Percentiles rank a stretch among this genome's conserved stretches.
phyloP scores from a whole-genome alignment of 73 alveolate genomes.

The Diophrys appendiculata region DNA sequence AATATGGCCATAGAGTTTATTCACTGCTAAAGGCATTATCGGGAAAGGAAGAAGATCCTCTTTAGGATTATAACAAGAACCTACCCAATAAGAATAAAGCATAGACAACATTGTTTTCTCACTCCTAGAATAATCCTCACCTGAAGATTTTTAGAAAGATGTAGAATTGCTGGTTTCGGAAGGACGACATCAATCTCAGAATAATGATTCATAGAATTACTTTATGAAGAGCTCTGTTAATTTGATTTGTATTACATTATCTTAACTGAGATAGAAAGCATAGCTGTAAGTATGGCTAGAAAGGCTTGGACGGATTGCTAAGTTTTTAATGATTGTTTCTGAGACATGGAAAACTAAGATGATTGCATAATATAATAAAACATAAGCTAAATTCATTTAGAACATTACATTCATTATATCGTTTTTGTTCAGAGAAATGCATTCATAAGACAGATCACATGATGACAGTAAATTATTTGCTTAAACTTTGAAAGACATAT shows the following conservation, averaged over 20 bases:
- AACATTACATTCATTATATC: conserved; percentile 45
- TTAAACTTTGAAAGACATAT: conserved; percentile 21
- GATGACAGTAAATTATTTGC: conserved; percentile 23
- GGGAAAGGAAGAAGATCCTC: not conserved
- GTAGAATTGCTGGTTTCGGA: conserved; percentile 21
- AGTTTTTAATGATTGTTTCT: conserved; percentile 35
- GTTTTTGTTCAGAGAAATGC: conserved; percentile 56
- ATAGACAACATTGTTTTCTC: conserved; percentile 12
- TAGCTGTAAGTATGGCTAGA: conserved; percentile 37
- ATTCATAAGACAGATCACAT: not conserved
- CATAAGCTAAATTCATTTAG: conserved; percentile 24
- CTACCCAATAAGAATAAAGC: not conserved
- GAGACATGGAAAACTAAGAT: conserved; percentile 53
- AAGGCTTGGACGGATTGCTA: conserved; percentile 31
- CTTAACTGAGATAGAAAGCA: conserved; percentile 5
- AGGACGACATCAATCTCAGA: conserved; percentile 3
- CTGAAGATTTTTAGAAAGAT: conserved; percentile 28
- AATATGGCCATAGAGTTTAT: not conserved
- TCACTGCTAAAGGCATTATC: not conserved
- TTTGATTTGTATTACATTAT: conserved; percentile 36
- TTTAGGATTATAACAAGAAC: not conserved
- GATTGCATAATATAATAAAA: conserved; percentile 13
- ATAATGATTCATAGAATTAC: not conserved
- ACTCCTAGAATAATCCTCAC: conserved; percentile 1
- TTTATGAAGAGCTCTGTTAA: conserved; percentile 41